Base-by-base conservation (phyloP, 23 red algal genomes). In the Gracilariopsis chorda region DNA sequence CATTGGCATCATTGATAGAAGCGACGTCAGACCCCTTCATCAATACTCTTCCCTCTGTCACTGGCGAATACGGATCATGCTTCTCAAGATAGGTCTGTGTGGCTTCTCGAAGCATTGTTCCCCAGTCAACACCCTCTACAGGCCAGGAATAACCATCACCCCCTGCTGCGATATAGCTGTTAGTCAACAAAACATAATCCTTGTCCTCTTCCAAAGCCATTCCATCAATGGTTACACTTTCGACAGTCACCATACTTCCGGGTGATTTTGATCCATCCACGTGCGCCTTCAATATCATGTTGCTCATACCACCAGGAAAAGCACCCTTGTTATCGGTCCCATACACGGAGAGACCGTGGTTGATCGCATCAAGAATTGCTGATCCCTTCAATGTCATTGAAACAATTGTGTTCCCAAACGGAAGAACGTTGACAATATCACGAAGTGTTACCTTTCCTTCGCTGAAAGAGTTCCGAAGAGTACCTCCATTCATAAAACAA, bases 391-490 rank as follows among this genome's bases (percentile, higher is more conserved):
- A 8, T 12, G 27, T 77, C 47, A 74, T 69, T 28, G 67, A 51
- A 57, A 76, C 67, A 24, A 75, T 73, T 11, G 67, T 76, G 46
- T 75, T 75, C 20, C 84, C 84, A 62, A 88, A 88, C 65, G 84
- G 84, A 44, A 75, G 46, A 58, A 88, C 84, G 46, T 88, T 76
- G 4, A 88, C 49, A 58, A 88, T 68, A 19, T 88, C 84, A 2
- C 67, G 47, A 8, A 88, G 63, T 59, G 63, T 88, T 10, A 88
- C 56, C 42, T 75, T 53, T 35, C 84, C 84, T 49, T 77, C 35
- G 23, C 21, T 53, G 47, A 88, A 69, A 1, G 65, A 75, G 35
- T 51, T 59, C 25, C 70, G 65, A 7, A 88, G 44, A 56, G 64
- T 34, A 20, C 84, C 84, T 12, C 84, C 84, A 39, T 88, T 88